Evolutionary conservation across 2,329 filamentous ascomycete species (phyloP), one percentile per base, ranked within the genome.

Genomic region (Colletotrichum sp.): DNA sequence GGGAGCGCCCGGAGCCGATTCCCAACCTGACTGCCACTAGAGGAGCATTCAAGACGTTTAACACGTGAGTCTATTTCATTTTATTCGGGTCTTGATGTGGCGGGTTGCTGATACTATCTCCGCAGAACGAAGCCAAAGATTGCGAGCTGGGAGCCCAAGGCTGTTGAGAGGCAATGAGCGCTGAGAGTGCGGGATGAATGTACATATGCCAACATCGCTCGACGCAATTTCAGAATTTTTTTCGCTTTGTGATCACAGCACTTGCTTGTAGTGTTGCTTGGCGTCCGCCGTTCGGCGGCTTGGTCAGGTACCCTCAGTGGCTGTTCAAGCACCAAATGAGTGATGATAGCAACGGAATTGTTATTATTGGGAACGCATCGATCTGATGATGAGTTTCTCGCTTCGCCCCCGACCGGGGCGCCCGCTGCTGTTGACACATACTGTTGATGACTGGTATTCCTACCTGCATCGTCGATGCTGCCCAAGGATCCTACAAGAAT

Each of bases 21-120:
- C 93, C 94, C 78, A 97, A 95, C 85, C 88, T 92, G 80, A 98
- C 97, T 32, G 87, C 90, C 82, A 94, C 91, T 77, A 91, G 94
- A 77, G 95, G 91, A 75, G 96, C 96, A 55, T 99, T 93, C 89
- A 98, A 95, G 89, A 92, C 97, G 39, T 99, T 98, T 87, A 98
- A 90, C 88, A 99, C 97, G 96, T 99, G 87, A 85, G 96, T 93
- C 21, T 26, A n/a, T 34, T 30, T 28, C 13, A 34, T 21, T 12
- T 8, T 36, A 13, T 48, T 9, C 10, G 6, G 7, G 6, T 60
- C 24, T 28, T 4, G 13, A 5, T 15, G 0, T 18, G 16, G 13
- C 21, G 52, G 48, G 13, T 36, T 68, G 68, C 74, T 65, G 64
- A 67, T 28, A 21, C 30, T 3, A 7, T 28, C 30, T 12, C 26